Base-by-base conservation (phyloP, 1,284 basidiomycete genomes). In the Apiotrichum akiyoshidainum region DNA sequence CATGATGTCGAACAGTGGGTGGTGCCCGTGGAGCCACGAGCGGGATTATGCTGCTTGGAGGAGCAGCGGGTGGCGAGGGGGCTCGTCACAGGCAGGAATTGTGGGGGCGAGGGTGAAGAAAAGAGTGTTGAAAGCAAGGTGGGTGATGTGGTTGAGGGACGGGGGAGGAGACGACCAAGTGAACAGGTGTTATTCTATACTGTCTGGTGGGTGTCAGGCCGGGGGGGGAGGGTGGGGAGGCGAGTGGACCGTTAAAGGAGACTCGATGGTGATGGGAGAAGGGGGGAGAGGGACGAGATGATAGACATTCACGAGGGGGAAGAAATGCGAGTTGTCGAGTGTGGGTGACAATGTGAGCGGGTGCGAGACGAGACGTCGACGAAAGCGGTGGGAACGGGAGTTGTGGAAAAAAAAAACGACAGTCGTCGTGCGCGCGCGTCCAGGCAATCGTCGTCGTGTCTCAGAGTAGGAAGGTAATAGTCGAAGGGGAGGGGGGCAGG, bases 211-310 rank as follows among this genome's bases (percentile, higher is more conserved):
- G 45, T 21, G 45, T 14, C 21, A n/a, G n/a, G n/a, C n/a, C n/a
- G n/a, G n/a, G n/a, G 45, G 16, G 45, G 45, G 45, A 3, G 45
- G n/a, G 22, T 26, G 26, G 19, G 21, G 13, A n/a, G 8, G 21
- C 52, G 52, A 54, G 52, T 54, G 39, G 42, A 59, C 58, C 58
- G 51, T 31, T 52, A 19, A 59, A 57, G 59, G 52, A 57, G 59
- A 49, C 54, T 45, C 60, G 52, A 22, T 42, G 46, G 31, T 60
- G 46, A 31, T 31, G 7, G 26, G 7, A 31, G 26, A 31, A 31
- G 26, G 26, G 3, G 26, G 26, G 26, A 31, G 26, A 3, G 37
- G 3, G 37, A 37, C 37, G 37, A 37, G 37, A 4, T 26, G 50
- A 8, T 37, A 40, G n/a, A 54, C 31, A 44, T 47, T 31, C 26